Evolutionary conservation across 345 rosid genomes (phyloP).

Genomic region (Murraya koenigii): DNA sequence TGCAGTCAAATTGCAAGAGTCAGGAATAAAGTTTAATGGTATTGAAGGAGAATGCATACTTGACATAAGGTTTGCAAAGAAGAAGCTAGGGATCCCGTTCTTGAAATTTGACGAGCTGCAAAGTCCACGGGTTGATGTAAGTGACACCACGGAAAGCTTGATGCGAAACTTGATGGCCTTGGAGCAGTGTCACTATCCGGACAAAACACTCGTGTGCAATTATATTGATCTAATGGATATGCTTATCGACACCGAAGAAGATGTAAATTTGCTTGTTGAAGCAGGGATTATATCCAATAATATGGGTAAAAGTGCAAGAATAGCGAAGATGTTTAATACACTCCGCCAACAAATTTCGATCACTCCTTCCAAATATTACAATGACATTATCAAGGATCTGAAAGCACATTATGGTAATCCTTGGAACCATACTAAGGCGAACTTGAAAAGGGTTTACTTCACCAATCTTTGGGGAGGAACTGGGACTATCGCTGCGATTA

Average conservation of each 20-base stretch:
- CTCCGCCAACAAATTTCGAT: not conserved
- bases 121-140: not conserved
- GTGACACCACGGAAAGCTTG: conserved; percentile 7
- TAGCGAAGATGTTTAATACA: conserved; percentile 12
- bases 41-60: not conserved
- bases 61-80: not conserved
- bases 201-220: conserved; percentile 2
- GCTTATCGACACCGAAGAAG: conserved; percentile 13
- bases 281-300: not conserved
- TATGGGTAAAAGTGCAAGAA: not conserved
- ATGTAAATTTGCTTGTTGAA: conserved; percentile 19
- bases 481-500: conserved; percentile 8
- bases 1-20: conserved; percentile 11
- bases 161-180: conserved; percentile 21
- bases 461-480: conserved; percentile 17
- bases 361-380: not conserved
- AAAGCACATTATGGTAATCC: not conserved
- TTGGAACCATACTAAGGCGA: not conserved
- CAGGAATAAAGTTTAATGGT: conserved; percentile 10
- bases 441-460: conserved; percentile 12
- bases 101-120: not conserved
- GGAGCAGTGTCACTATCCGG: conserved; percentile 13
- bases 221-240: not conserved
- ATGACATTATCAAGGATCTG: not conserved
- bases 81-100: not conserved